Evolutionary conservation across 164 flowering plant genomes (phyloP).

Genomic region (Tinospora cordifolia): DNA sequence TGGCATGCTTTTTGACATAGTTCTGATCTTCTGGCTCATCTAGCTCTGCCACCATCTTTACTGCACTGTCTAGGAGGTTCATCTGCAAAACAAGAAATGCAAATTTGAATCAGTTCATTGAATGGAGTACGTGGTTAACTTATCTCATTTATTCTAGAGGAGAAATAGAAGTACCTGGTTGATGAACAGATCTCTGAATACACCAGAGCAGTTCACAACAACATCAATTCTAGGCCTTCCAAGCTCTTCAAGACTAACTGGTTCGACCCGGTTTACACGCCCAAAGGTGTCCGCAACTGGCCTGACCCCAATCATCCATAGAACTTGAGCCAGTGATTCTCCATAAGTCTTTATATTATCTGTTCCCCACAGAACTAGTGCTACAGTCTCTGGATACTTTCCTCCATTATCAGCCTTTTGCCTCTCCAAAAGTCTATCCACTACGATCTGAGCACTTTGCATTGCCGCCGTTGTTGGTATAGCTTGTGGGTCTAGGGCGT

Average conservation of each 20-base stretch:
- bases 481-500: slow-evolving; percentile 92
- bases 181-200: slow-evolving; percentile 95
- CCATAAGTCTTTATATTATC: slow-evolving; percentile 98
- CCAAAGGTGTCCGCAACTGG: slow-evolving; percentile 90
- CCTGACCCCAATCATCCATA: slow-evolving; percentile 92
- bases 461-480: slow-evolving; percentile 94
- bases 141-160: neutral
- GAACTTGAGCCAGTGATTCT: slow-evolving; percentile 88
- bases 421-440: slow-evolving; percentile 84
- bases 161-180: slow-evolving; percentile 60
- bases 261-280: slow-evolving; percentile 84
- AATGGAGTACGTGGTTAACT: neutral
- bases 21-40: slow-evolving; percentile 89
- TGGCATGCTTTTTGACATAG: slow-evolving; percentile 86
- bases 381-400: slow-evolving; percentile 90
- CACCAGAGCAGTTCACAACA: slow-evolving; percentile 98
- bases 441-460: slow-evolving; percentile 92
- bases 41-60: slow-evolving; percentile 97
- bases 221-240: slow-evolving; percentile 98
- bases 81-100: slow-evolving; percentile 38
- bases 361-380: slow-evolving; percentile 97
- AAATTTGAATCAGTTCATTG: neutral
- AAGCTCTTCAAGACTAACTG: slow-evolving; percentile 91
- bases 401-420: slow-evolving; percentile 96
- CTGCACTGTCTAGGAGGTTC: slow-evolving; percentile 95